A percentile compares a stretch with the other conserved stretches of the same genome.
Evolutionary conservation across 1,284 basidiomycete genomes (phyloP).

Genomic region (Cutaneotrichosporon sp.): DNA sequence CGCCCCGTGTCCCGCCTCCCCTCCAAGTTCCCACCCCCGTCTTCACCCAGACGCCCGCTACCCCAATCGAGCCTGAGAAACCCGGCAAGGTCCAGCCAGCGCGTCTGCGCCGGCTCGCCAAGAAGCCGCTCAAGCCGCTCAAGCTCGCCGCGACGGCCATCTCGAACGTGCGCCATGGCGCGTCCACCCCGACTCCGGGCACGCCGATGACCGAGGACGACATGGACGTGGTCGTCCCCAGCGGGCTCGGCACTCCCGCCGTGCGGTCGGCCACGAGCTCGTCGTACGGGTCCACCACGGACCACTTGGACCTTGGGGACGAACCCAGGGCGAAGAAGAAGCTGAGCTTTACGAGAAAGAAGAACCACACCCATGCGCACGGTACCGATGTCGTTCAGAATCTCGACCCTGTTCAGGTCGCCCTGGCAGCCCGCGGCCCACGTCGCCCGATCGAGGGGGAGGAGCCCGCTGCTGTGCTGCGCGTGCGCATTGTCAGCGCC

Average conservation of each 20-base stretch:
- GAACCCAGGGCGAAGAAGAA: background rate
- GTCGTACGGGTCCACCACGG: background rate
- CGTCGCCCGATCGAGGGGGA: constrained; percentile 45
- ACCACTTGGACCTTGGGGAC: background rate
- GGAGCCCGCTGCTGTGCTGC: constrained; percentile 44
- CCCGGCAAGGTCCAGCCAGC: background rate
- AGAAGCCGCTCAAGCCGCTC: constrained; percentile 44
- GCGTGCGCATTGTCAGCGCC: constrained; percentile 49
- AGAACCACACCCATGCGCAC: background rate
- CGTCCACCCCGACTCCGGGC: constrained; percentile 2
- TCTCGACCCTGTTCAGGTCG: constrained; percentile 31
- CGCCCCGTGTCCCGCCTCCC: background rate
- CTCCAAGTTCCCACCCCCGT: background rate
- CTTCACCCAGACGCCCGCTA: background rate
- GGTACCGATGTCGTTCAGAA: no score
- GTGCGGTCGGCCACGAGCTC: background rate
- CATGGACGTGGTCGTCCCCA: background rate
- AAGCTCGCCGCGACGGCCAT: constrained; percentile 43
- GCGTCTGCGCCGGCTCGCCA: constrained; percentile 29
- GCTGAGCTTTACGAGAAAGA: constrained; percentile 12
- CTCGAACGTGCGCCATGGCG: constrained; percentile 7
- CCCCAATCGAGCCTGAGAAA: background rate
- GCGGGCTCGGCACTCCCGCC: background rate
- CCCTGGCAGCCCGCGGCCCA: constrained; percentile 33
- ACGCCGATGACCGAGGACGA: background rate